Base-by-base conservation (phyloP, 2,329 filamentous ascomycete genomes). In the Metarhizium rileyi region DNA sequence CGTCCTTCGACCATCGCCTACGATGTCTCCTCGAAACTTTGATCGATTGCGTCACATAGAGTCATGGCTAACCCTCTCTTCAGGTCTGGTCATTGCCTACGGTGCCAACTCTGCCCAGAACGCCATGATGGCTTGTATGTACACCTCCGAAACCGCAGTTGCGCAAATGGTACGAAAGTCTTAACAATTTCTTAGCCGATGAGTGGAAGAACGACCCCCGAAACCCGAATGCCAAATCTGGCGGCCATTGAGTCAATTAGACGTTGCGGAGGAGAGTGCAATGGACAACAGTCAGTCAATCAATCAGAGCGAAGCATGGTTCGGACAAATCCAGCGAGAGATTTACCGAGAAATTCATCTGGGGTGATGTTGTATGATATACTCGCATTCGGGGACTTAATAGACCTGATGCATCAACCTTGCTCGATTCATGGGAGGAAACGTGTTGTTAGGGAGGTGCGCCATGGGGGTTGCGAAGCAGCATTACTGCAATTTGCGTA, bases 201-300 rank as follows among this genome's bases (percentile, higher is more conserved):
- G 89, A 97, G 76, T 96, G 81, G 82, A 94, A 90, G 84, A 94
- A 95, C 78, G 91, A 97, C 74, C 89, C 90, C 59, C 84, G 90
- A 71, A 96, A 96, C 81, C 83, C 83, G 58, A 74, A 76, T 61
- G 70, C 69, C 59, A 77, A 74, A 68, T 59, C 66, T 50, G 66
- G 63, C 44, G 63, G 62, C 50, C 75, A 78, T 66, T 78, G 76
- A 65, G 50, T 44, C 40, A 48, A 51, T 49, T 51, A 52, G 53
- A 49, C 53, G 56, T 49, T 20, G 56, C 54, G 55, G 58, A 57
- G 52, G 55, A 54, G 51, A 25, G 22, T 28, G 33, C 18, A 43
- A 18, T 5, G 49, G 30, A 52, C 55, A 50, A 53, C 58, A 12
- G 14, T 36, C 9, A 14, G 33, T 12, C 20, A 36, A 40, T 36